phyloP scores from a whole-genome alignment of 176 grass and related monocot species.

The Typha latifolia region DNA sequence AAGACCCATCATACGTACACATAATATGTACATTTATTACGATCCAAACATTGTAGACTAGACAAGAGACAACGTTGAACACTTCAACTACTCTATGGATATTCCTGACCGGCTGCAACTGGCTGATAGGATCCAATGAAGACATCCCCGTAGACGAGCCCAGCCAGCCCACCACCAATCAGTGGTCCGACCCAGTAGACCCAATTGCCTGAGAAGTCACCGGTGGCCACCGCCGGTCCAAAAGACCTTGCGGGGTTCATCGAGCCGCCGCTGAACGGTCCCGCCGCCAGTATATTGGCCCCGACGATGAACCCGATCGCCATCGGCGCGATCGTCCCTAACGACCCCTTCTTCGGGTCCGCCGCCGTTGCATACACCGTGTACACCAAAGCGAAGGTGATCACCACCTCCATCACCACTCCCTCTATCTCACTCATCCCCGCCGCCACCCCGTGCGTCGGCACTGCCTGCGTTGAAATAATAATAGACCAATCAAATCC shows the following conservation, averaged over 20 bases:
- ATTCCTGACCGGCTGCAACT: slow-evolving; percentile 39
- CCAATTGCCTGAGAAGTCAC: slow-evolving; percentile 87
- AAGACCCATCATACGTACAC: slow-evolving; percentile 9
- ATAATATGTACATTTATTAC: slow-evolving; percentile 14
- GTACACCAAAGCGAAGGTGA: slow-evolving; percentile 92
- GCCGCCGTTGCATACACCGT: slow-evolving; percentile 88
- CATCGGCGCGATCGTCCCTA: slow-evolving; percentile 70
- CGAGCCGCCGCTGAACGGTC: slow-evolving; percentile 77
- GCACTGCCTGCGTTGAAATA: slow-evolving; percentile 30
- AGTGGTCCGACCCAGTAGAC: slow-evolving; percentile 93
- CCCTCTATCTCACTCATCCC: slow-evolving; percentile 63
- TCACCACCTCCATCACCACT: slow-evolving; percentile 66
- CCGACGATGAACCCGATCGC: slow-evolving; percentile 92
- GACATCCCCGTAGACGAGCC: slow-evolving; percentile 67
- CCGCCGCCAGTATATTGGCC: slow-evolving; percentile 80
- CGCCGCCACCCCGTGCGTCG: slow-evolving; percentile 57
- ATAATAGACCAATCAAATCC: background rate
- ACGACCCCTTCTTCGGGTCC: slow-evolving; percentile 67
- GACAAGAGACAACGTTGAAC: too few relatives aligned
- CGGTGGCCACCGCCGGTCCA: slow-evolving; percentile 52
- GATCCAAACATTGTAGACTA: background rate
- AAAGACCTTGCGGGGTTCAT: slow-evolving; percentile 92
- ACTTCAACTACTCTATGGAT: slow-evolving; percentile 16
- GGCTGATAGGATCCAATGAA: slow-evolving; percentile 67
- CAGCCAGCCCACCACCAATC: slow-evolving; percentile 61